Evolutionary conservation across 148 eudicot genomes (phyloP).

Genomic region (Silene latifolia): DNA sequence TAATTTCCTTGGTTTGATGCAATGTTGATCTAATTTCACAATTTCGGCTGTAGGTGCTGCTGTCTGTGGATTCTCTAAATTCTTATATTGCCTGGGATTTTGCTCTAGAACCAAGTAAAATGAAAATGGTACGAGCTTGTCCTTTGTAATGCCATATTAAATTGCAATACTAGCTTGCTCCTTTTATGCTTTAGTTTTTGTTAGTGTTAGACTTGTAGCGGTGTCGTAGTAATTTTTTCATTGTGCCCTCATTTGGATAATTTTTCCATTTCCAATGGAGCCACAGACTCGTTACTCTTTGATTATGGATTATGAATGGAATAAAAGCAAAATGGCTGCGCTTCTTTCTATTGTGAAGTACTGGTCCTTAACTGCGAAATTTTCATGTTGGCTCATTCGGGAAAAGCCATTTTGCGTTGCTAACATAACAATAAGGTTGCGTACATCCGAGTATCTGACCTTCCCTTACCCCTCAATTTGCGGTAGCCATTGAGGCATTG

Average conservation of each 20-base stretch:
- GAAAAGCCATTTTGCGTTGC: too few species aligned
- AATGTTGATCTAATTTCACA: background rate
- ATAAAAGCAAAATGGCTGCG: too few species aligned
- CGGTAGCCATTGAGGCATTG: too few species aligned
- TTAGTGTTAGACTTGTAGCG: background rate
- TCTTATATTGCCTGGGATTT: slow-evolving; percentile 99
- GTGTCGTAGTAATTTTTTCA: background rate
- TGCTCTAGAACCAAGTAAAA: slow-evolving; percentile 66
- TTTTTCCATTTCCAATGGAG: too few species aligned
- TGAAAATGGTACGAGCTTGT: slow-evolving; percentile 54
- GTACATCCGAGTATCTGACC: too few species aligned
- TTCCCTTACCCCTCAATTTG: too few species aligned
- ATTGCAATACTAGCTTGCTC: background rate
- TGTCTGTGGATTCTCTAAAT: slow-evolving; percentile 75
- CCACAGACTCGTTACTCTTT: too few species aligned
- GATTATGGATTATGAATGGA: too few species aligned
- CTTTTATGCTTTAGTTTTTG: background rate
- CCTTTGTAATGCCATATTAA: slow-evolving; percentile 9
- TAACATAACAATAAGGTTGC: too few species aligned
- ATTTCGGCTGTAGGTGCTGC: slow-evolving; percentile 50
- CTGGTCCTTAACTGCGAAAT: too few species aligned
- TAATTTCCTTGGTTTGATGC: background rate
- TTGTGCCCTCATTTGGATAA: background rate
- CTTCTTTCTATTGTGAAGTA: too few species aligned
- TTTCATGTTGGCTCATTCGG: too few species aligned